Evolutionary conservation across 306 rosid genomes (phyloP).

Genomic region (Urtica urens): DNA sequence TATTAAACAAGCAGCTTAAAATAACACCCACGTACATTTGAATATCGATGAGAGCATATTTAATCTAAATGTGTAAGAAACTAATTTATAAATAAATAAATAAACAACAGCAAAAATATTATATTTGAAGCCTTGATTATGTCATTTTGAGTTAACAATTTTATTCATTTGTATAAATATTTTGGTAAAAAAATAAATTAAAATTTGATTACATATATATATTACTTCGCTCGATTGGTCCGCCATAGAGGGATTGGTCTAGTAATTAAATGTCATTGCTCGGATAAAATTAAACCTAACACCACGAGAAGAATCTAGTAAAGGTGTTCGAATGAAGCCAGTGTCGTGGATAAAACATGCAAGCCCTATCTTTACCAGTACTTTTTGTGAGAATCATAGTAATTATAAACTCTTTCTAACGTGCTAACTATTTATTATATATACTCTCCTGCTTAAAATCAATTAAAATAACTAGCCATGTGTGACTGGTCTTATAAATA

Average conservation of each 20-base stretch:
- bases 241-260: too few relatives aligned
- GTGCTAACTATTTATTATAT: conserved; percentile 4
- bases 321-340: neutral
- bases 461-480: neutral
- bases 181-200: neutral
- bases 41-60: too few relatives aligned
- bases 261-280: too few relatives aligned
- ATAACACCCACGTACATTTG: too few relatives aligned
- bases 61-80: too few relatives aligned
- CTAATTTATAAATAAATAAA: too few relatives aligned
- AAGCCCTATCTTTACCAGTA: neutral
- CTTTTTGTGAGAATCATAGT: neutral
- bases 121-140: too few relatives aligned
- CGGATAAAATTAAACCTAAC: neutral
- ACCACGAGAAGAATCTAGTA: conserved; percentile 5
- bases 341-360: neutral
- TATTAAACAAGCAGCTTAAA: too few relatives aligned
- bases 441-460: conserved; percentile 1
- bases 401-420: neutral
- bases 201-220: neutral
- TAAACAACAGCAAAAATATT: too few relatives aligned
- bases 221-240: too few relatives aligned
- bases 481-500: conserved; percentile 6
- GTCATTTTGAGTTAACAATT: neutral
- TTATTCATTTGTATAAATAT: neutral